Evolutionary conservation across 208 protist species (phyloP).

Genomic region (Herpetomonas tarakana): DNA sequence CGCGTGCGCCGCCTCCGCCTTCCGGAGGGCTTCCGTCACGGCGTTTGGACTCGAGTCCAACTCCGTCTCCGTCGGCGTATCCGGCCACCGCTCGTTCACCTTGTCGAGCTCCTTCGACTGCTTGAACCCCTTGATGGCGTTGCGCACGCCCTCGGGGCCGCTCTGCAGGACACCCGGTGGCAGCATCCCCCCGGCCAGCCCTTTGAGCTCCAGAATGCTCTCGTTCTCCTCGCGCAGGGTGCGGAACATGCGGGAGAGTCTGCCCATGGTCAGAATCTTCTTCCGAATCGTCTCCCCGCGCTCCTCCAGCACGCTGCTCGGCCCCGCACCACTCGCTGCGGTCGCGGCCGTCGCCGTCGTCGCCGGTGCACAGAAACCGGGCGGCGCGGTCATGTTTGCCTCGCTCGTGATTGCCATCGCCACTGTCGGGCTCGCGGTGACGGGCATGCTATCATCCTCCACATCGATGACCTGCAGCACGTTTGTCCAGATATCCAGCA

Average conservation of each 20-base stretch:
- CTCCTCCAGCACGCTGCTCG: conserved; percentile 18
- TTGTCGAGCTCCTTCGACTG: conserved; percentile 55
- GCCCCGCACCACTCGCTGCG: neutral
- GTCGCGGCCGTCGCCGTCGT: neutral
- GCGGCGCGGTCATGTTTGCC: neutral
- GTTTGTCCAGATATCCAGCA: conserved; percentile 85
- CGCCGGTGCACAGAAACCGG: neutral
- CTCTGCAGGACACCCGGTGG: conserved; percentile 59
- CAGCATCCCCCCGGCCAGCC: conserved; percentile 48
- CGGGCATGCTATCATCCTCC: conserved; percentile 32
- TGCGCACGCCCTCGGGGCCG: conserved; percentile 45
- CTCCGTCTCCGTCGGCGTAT: conserved; percentile 13
- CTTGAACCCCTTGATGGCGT: conserved; percentile 57
- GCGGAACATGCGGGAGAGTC: conserved; percentile 52
- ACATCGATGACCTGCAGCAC: conserved; percentile 77
- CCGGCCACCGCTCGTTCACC: conserved; percentile 69
- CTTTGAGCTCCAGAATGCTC: conserved; percentile 66
- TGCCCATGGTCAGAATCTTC: conserved; percentile 64
- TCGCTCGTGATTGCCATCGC: neutral
- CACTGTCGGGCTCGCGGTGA: conserved; percentile 1
- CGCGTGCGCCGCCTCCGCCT: neutral
- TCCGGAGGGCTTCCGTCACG: conserved; percentile 6
- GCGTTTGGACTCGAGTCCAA: conserved; percentile 11
- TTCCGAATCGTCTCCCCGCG: conserved; percentile 38
- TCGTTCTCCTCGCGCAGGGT: conserved; percentile 52